Base-by-base conservation (phyloP, 306 rosid species). In the Alnus rubra region DNA sequence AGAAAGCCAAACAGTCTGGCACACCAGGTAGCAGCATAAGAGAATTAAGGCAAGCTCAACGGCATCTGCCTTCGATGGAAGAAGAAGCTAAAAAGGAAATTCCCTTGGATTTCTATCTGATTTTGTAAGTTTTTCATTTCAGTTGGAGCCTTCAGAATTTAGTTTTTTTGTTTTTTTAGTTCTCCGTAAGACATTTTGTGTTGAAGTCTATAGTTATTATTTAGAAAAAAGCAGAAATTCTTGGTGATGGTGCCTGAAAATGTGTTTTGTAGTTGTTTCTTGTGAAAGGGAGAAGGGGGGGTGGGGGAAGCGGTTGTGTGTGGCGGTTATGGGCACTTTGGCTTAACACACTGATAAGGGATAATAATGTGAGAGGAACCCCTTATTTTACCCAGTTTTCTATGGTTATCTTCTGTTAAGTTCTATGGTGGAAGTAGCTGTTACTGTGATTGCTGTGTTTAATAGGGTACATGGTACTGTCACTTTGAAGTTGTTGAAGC, bases 91-190 rank as follows among this genome's bases (percentile, higher is more conserved):
- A 88, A 83, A 88, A 50, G 37, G 94, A 81, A 83, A 75, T 78
- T 59, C 86, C 97, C 58, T 87, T 95, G 84, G 86, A 95, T 74
- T 86, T 95, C 52, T 95, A 95, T 78, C 89, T 88, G 81, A 95
- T 95, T 76, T 75, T 95, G 98, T 95, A 89, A 88, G 98, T 92
- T 79, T 9, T 74, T 74, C 68, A 56, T 83, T 37, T 76, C 30
- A 45, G 15, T 28, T 18, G 68, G 55, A 68, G 80, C 51, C 69
- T 79, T 82, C 60, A 35, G 23, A 33, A 50, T 30, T 15, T 15
- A 18, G 9, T 56, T 6, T 23, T 23, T 23, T 23, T 23, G 28
- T 23, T 23, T 65, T 1, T 8, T 48, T 31, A 15, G 71, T 44
- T 30, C 44, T 39, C 42, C 69, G 9, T 78, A 7, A 67, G 4